These are phyloP conservation scores for Diaporthe vaccinii DNA, from an alignment of 2,329 filamentous ascomycete genomes.

Conservation along the genomic window DNA sequence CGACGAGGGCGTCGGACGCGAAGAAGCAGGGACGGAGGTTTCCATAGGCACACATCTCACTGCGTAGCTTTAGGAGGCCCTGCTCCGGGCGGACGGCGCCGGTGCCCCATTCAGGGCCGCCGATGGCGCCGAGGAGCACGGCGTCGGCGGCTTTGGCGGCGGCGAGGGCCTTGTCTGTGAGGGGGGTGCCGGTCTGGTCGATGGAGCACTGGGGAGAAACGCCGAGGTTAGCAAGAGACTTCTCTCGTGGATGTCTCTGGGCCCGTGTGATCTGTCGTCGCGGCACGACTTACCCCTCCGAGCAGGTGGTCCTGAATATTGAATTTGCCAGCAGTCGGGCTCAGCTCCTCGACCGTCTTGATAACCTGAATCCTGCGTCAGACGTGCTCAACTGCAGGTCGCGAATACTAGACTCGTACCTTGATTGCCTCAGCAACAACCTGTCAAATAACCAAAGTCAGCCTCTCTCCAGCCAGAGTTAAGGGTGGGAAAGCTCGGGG, in stretches of 20 bases:
- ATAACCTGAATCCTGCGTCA: slow-evolving; percentile 62
- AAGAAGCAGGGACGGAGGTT: slow-evolving; percentile 64
- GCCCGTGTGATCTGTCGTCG: slow-evolving; percentile 11
- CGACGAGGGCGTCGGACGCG: slow-evolving; percentile 56
- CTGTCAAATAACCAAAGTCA: slow-evolving; percentile 50
- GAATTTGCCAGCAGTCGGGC: slow-evolving; percentile 80
- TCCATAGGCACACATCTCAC: slow-evolving; percentile 60
- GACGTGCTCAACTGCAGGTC: slow-evolving; percentile 28
- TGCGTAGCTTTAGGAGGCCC: slow-evolving; percentile 57
- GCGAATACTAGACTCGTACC: slow-evolving; percentile 59
- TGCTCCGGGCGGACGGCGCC: slow-evolving; percentile 52
- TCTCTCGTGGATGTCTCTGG: slow-evolving; percentile 33
- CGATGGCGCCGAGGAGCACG: slow-evolving; percentile 62
- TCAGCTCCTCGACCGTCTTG: slow-evolving; percentile 80
- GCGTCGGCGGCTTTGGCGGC: slow-evolving; percentile 57
- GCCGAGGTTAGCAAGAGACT: slow-evolving; percentile 46
- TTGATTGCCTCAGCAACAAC: slow-evolving; percentile 85
- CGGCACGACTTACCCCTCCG: slow-evolving; percentile 79
- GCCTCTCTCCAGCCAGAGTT: slow-evolving; percentile 22
- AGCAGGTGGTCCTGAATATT: slow-evolving; percentile 91
- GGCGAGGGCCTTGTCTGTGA: slow-evolving; percentile 59
- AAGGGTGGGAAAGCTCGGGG: slow-evolving; percentile 34
- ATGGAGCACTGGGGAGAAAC: slow-evolving; percentile 51
- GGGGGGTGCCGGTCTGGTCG: slow-evolving; percentile 57
- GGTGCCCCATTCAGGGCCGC: slow-evolving; percentile 59